A percentile compares a stretch with the other conserved stretches of the same genome.
phyloP scores from a whole-genome alignment of 2,329 filamentous ascomycete species.

The Metarhizium album region DNA sequence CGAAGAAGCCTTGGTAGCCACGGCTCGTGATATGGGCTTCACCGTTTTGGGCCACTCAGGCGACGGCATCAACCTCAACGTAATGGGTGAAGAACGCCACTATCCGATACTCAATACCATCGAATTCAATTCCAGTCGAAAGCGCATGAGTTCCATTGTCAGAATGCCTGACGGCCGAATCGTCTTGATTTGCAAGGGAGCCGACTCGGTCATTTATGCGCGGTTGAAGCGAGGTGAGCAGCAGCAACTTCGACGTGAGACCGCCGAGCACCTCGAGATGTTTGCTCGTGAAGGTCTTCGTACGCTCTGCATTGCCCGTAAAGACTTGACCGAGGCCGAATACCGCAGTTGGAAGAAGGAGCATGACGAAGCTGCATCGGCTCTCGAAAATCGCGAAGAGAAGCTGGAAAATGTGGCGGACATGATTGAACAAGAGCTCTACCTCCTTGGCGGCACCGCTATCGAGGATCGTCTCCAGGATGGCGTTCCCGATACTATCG shows the following conservation, averaged over 20 bases:
- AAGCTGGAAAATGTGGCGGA: slow-evolving; percentile 87
- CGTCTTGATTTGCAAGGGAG: slow-evolving; percentile 90
- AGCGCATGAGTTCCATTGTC: slow-evolving; percentile 96
- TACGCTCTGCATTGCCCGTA: slow-evolving; percentile 86
- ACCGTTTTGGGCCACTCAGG: slow-evolving; percentile 73
- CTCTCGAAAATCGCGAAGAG: slow-evolving; percentile 79
- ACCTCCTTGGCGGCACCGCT: slow-evolving; percentile 81
- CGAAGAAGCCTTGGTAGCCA: slow-evolving; percentile 87
- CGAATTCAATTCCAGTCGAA: slow-evolving; percentile 93
- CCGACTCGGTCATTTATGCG: slow-evolving; percentile 94
- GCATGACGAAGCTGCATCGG: slow-evolving; percentile 76
- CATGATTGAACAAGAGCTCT: slow-evolving; percentile 80
- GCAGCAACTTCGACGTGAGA: slow-evolving; percentile 67
- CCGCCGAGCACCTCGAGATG: slow-evolving; percentile 91
- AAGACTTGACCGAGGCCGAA: slow-evolving; percentile 68
- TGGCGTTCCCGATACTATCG: slow-evolving; percentile 92
- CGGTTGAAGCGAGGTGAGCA: slow-evolving; percentile 80
- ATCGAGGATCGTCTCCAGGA: slow-evolving; percentile 97
- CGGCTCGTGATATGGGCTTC: slow-evolving; percentile 90
- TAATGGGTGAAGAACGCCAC: slow-evolving; percentile 73
- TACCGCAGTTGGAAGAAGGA: slow-evolving; percentile 78
- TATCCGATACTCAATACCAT: slow-evolving; percentile 89
- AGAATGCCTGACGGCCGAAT: slow-evolving; percentile 88
- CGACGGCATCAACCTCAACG: slow-evolving; percentile 75
- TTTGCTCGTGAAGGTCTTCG: slow-evolving; percentile 92